Conservation (phyloP, 495 filamentous ascomycete species). For the Astrocystis sublimbata region DNA sequence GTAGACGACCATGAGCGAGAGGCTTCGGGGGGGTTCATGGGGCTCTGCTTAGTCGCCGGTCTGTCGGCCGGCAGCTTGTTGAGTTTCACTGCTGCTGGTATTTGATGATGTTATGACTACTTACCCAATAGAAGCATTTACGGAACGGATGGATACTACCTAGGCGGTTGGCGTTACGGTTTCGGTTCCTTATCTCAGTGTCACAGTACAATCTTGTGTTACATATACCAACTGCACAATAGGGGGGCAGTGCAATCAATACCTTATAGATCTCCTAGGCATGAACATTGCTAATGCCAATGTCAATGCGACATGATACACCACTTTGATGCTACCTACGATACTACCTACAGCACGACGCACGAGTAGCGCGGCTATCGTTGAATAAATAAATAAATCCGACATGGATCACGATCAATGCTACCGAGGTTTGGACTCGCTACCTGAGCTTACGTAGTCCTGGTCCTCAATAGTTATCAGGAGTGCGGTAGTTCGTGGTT, state of each 20-base stretch:
- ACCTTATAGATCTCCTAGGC: not conserved
- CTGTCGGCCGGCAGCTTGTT: slow-evolving; percentile 81
- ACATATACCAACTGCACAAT: not conserved
- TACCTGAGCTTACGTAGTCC: no score
- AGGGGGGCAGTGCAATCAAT: not conserved
- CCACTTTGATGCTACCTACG: no score
- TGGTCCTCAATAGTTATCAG: no score
- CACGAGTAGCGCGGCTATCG: not conserved
- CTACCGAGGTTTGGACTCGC: not conserved
- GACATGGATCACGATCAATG: no score
- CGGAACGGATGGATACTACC: slow-evolving; percentile 5
- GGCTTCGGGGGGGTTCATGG: slow-evolving; percentile 93
- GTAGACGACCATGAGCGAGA: slow-evolving; percentile 79
- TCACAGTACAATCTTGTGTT: not conserved
- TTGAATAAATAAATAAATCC: no score
- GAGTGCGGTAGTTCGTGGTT: slow-evolving; percentile 1
- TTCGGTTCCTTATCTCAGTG: slow-evolving; percentile 3
- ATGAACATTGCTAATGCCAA: not conserved
- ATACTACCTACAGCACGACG: no score
- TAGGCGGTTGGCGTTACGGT: slow-evolving; percentile 9
- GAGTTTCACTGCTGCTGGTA: slow-evolving; percentile 72
- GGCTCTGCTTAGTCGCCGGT: slow-evolving; percentile 78
- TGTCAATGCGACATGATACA: not conserved
- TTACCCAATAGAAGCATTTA: not conserved
- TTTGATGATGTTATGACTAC: slow-evolving; percentile 29